A percentile compares a stretch with the other conserved stretches of the same genome.
Evolutionary conservation across 176 grass and related monocot genomes (phyloP).

Genomic region (Chloris gayana): DNA sequence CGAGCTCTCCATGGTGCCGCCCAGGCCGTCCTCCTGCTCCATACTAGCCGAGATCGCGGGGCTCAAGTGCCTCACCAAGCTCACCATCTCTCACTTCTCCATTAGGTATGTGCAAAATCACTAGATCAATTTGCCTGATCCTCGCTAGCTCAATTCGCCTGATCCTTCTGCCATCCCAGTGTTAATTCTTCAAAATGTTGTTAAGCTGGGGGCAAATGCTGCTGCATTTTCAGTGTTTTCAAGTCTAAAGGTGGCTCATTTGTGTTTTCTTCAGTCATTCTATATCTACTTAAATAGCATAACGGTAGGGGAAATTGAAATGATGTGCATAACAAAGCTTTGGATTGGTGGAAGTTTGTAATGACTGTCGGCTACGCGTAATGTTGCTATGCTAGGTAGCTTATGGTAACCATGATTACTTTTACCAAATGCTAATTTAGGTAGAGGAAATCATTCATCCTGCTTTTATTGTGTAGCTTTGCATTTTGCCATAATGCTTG

Average conservation of each 20-base stretch:
- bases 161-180: neutral
- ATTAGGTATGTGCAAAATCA: constrained; percentile 46
- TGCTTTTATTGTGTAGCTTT: neutral
- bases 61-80: constrained; percentile 76
- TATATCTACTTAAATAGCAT: neutral
- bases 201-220: neutral
- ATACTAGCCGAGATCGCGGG: constrained; percentile 70
- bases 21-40: constrained; percentile 69
- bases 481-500: constrained; percentile 4
- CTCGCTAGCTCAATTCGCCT: neutral
- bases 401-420: constrained; percentile 17
- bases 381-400: neutral
- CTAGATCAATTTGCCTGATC: neutral
- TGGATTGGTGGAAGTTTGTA: neutral
- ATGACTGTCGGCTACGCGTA: neutral
- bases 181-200: neutral
- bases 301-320: neutral
- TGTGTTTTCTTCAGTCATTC: neutral
- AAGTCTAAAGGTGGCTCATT: neutral
- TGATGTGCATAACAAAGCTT: neutral
- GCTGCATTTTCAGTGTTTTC: neutral
- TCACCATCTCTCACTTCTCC: constrained; percentile 85
- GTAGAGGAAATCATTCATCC: neutral
- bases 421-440: constrained; percentile 15
- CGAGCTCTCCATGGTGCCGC: constrained; percentile 77